Conservation (phyloP, 192 early-diverging fungal genomes). For the Irineochytrium annulatum region DNA sequence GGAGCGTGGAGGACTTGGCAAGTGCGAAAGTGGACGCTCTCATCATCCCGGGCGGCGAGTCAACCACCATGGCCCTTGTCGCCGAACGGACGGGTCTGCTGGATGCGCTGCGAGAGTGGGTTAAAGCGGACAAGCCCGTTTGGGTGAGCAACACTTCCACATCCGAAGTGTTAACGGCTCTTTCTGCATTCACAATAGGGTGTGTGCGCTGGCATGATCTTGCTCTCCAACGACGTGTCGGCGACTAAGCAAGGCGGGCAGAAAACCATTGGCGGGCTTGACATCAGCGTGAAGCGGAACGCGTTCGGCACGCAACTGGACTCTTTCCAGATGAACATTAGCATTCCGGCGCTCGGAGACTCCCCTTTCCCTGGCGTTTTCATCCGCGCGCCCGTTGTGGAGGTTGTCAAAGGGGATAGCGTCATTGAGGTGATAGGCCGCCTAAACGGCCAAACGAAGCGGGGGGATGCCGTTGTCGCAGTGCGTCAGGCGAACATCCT, state of each 20-base stretch:
- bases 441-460: conserved; percentile 46
- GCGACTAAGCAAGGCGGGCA: conserved; percentile 84
- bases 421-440: conserved; percentile 70
- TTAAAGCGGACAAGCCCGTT: conserved; percentile 73
- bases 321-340: conserved; percentile 76
- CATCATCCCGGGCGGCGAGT: conserved; percentile 94
- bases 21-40: conserved; percentile 69
- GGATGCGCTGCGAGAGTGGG: conserved; percentile 75
- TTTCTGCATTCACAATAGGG: conserved; percentile 48
- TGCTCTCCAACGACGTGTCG: conserved; percentile 72
- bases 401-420: conserved; percentile 53
- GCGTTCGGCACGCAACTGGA: conserved; percentile 92
- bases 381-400: conserved; percentile 92
- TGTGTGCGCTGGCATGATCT: conserved; percentile 94
- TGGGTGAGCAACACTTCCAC: conserved; percentile 30
- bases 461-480: conserved; percentile 74
- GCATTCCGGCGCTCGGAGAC: conserved; percentile 44
- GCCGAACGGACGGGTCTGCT: conserved; percentile 81
- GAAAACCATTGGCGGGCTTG: conserved; percentile 74
- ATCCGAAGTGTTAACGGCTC: background rate
- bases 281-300: conserved; percentile 84
- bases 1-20: conserved; percentile 70
- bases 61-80: conserved; percentile 88
- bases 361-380: conserved; percentile 70
- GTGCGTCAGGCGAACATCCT: conserved; percentile 82